phyloP scores from a whole-genome alignment of 441 rosid genomes.

The Adansonia grandidieri region DNA sequence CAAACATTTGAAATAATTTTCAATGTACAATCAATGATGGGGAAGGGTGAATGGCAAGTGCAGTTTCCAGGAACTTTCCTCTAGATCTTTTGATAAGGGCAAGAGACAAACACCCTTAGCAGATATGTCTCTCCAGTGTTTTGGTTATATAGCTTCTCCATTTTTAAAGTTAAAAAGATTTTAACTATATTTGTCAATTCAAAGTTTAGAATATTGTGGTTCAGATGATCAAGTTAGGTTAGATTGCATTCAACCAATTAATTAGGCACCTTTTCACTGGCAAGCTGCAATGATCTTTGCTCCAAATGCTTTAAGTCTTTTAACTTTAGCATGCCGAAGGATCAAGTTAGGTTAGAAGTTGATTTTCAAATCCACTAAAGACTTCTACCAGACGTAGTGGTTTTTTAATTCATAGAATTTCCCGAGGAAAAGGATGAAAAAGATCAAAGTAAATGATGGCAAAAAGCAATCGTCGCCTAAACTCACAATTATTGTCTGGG shows the following conservation, averaged over 20 bases:
- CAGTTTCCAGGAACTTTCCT: conserved; percentile 30
- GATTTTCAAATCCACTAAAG: no score
- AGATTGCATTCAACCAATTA: not conserved
- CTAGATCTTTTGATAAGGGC: not conserved
- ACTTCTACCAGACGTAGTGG: no score
- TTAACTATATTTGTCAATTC: not conserved
- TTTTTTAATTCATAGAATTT: no score
- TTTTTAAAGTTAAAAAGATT: not conserved
- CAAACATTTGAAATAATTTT: not conserved
- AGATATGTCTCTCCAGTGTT: not conserved
- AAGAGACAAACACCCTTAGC: not conserved
- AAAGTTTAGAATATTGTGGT: no score
- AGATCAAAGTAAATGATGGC: not conserved
- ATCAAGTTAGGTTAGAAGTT: no score
- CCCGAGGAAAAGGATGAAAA: no score
- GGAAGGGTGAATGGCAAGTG: not conserved
- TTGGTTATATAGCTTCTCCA: not conserved
- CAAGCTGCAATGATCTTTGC: not conserved
- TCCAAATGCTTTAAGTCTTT: not conserved
- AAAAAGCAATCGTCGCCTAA: not conserved
- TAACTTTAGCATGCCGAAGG: not conserved
- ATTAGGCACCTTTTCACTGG: not conserved
- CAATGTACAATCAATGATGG: not conserved
- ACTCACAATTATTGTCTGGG: no score
- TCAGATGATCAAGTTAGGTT: not conserved